Evolutionary conservation across 257 asterid species (phyloP).

Genomic region (Parsonsia alboflavescens): DNA sequence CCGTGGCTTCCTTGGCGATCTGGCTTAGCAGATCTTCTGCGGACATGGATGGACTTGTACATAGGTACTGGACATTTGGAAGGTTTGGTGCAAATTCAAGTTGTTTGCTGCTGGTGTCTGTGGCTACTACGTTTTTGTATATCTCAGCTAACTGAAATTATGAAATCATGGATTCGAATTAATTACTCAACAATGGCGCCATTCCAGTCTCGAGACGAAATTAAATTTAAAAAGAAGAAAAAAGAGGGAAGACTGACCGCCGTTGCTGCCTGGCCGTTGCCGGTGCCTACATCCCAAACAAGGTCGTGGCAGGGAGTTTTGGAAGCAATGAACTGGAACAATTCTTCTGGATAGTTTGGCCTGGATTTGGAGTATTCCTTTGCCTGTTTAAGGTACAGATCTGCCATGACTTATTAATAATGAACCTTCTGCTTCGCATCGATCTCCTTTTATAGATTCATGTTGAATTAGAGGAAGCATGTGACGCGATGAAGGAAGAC

Average conservation of each 20-base stretch:
- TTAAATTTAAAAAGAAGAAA: background rate
- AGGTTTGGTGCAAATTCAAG: conserved; percentile 48
- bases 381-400: conserved; percentile 17
- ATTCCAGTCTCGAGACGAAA: too few species aligned
- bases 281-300: conserved; percentile 24
- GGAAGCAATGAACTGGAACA: conserved; percentile 58
- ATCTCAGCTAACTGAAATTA: conserved; percentile 41
- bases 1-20: conserved; percentile 37
- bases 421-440: too few species aligned
- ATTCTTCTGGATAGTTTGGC: conserved; percentile 54
- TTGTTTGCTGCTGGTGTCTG: conserved; percentile 64
- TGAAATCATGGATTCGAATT: too few species aligned
- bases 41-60: conserved; percentile 54
- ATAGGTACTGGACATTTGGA: conserved; percentile 49
- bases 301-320: conserved; percentile 46
- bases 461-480: too few species aligned
- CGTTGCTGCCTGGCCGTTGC: conserved; percentile 18
- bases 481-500: too few species aligned
- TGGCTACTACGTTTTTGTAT: conserved; percentile 54
- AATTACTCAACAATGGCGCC: too few species aligned
- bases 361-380: conserved; percentile 18
- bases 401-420: background rate
- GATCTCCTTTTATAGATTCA: too few species aligned
- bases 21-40: conserved; percentile 32
- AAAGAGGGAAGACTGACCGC: background rate